A percentile compares a stretch with the other conserved stretches of the same genome.
Conservation (phyloP, 2,329 filamentous ascomycete genomes). For the Alternaria solani region DNA sequence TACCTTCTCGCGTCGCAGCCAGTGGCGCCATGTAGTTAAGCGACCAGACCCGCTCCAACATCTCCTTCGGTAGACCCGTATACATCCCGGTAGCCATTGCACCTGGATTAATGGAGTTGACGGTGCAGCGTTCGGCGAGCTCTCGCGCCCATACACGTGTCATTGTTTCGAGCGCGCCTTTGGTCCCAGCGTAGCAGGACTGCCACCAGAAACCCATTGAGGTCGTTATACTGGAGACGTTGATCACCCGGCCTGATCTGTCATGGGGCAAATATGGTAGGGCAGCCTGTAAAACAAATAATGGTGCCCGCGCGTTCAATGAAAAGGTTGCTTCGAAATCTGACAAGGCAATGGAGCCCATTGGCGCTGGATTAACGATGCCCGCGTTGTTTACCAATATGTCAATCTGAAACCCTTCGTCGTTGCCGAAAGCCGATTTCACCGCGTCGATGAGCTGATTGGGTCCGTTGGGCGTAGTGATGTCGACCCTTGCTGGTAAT, state of each 20-base stretch:
- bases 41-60: conserved; percentile 64
- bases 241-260: conserved; percentile 68
- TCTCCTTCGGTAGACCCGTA: conserved; percentile 64
- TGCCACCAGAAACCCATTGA: conserved; percentile 63
- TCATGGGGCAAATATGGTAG: conserved; percentile 71
- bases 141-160: conserved; percentile 69
- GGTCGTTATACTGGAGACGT: conserved; percentile 64
- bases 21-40: conserved; percentile 70
- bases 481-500: neutral
- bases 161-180: conserved; percentile 70
- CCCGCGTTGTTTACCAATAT: conserved; percentile 1
- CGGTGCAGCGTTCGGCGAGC: conserved; percentile 64
- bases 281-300: conserved; percentile 76
- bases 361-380: neutral
- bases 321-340: conserved; percentile 67
- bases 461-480: neutral
- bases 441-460: neutral
- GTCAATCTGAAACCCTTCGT: neutral
- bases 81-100: conserved; percentile 66
- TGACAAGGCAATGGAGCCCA: neutral
- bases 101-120: conserved; percentile 69
- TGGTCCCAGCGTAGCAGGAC: conserved; percentile 67
- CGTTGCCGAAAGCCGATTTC: neutral
- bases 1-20: conserved; percentile 55
- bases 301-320: conserved; percentile 54